Evolutionary conservation across 106 monocot species (phyloP).

Genomic region (Platanthera zijinensis): DNA sequence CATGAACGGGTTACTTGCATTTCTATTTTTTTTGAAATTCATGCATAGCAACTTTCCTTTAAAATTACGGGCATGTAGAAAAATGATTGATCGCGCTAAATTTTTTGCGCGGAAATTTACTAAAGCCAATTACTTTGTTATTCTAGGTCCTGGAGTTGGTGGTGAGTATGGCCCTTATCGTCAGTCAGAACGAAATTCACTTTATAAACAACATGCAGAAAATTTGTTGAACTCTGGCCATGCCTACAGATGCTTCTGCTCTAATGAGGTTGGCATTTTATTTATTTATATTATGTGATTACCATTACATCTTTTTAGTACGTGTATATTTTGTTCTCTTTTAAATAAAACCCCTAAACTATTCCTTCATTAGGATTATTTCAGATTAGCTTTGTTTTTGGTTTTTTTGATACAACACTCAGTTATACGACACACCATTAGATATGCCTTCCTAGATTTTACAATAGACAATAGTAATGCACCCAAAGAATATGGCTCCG

Average conservation of each 20-base stretch:
- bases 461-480: too few species aligned
- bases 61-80: neutral
- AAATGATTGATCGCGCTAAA: neutral
- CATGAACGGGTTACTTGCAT: neutral
- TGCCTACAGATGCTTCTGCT: constrained; percentile 93
- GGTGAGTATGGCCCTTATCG: constrained; percentile 95
- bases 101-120: neutral
- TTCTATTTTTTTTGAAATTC: neutral
- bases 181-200: constrained; percentile 88
- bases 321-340: neutral
- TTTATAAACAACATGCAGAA: constrained; percentile 88
- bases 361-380: neutral
- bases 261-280: constrained; percentile 52
- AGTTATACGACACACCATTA: too few species aligned
- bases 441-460: too few species aligned
- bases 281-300: neutral
- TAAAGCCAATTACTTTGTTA: neutral
- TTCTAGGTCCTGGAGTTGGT: constrained; percentile 72
- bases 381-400: neutral
- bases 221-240: constrained; percentile 64
- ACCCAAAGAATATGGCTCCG: too few species aligned
- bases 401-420: too few species aligned
- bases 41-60: neutral
- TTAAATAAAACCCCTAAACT: neutral
- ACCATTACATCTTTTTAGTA: neutral